Evolutionary conservation across 192 early-diverging fungal genomes (phyloP).

Genomic region (Dissophora ornata): DNA sequence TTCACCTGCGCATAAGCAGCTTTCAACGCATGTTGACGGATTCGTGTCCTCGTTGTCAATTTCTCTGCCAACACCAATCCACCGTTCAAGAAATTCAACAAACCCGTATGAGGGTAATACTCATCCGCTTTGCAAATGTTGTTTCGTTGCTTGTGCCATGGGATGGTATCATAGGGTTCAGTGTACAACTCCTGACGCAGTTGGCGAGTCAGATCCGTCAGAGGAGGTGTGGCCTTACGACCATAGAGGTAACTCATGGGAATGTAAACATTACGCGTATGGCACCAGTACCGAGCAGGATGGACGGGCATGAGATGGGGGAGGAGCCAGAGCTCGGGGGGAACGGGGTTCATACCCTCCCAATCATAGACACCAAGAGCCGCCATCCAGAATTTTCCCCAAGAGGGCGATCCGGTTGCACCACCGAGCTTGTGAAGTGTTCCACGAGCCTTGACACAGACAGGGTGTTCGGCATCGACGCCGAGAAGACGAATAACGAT

Average conservation of each 20-base stretch:
- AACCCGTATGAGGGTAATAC: conserved; percentile 83
- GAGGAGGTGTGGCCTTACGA: conserved; percentile 64
- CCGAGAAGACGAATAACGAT: conserved; percentile 90
- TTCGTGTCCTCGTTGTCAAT: conserved; percentile 62
- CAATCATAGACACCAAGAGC: conserved; percentile 93
- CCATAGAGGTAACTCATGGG: conserved; percentile 96
- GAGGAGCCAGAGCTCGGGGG: conserved; percentile 92
- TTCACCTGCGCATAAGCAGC: conserved; percentile 85
- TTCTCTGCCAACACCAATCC: conserved; percentile 69
- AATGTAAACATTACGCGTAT: conserved; percentile 93
- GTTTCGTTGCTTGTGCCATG: conserved; percentile 84
- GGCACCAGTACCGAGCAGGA: conserved; percentile 94
- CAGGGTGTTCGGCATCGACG: conserved; percentile 86
- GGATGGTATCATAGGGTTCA: conserved; percentile 85
- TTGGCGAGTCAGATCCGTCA: conserved; percentile 76
- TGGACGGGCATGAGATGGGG: conserved; percentile 86
- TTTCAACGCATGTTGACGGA: conserved; percentile 76
- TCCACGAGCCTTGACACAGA: conserved; percentile 81
- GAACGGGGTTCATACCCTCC: conserved; percentile 96
- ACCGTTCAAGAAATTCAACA: conserved; percentile 83
- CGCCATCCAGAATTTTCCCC: conserved; percentile 99
- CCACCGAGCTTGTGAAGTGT: conserved; percentile 88
- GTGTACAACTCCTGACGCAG: conserved; percentile 92
- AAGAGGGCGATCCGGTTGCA: conserved; percentile 86
- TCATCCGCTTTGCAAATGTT: conserved; percentile 86